Evolutionary conservation across 768 basidiomycete species (phyloP), one percentile per base, ranked within the genome.

Genomic region (Suillus bovinus): DNA sequence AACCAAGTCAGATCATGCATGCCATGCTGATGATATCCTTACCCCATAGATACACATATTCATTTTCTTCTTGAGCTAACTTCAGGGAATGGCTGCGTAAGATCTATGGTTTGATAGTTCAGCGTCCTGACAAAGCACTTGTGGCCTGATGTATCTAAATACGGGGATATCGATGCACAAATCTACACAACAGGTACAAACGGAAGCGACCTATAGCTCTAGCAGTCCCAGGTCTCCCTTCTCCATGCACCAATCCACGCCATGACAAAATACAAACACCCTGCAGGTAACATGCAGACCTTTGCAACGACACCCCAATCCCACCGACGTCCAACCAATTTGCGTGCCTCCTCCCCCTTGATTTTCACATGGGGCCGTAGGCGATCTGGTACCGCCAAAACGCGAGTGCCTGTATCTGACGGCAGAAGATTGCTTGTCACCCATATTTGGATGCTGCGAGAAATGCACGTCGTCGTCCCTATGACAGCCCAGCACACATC

Each of bases 401-500:
- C 1, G 34, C 63, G 61, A 1, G 61, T 54, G 63, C 58, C 54
- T 17, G 69, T 46, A 24, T 58, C 29, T 14, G 65, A 63, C 33
- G 59, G 44, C 4, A 74, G 76, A 62, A 99, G 84, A 72, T 99
- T 99, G 70, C 89, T 91, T 44, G 95, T 96, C 29, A 97, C 95
- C 94, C 95, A 99, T 63, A 97, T 88, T 77, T 97, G 93, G 60
- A 98, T 83, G 67, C 88, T 85, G 59, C 91, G 83, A 66, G 88
- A 89, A 60, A 89, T 79, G 70, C 89, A 92, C 0, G 96, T 97
- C 52, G 92, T 93, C 14, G 89, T 94, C 0, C 89, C 95, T 54
- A 98, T 91, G 13, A 89, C 84, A 4, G 93, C 89, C 96, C 96
- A 99, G 57, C 86, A 89, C 5, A 90, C 77, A n/a, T 93, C 87